Percentiles rank a stretch among this genome's conserved stretches.
Conservation (phyloP, 345 rosid genomes). For the Trapa incisa region DNA sequence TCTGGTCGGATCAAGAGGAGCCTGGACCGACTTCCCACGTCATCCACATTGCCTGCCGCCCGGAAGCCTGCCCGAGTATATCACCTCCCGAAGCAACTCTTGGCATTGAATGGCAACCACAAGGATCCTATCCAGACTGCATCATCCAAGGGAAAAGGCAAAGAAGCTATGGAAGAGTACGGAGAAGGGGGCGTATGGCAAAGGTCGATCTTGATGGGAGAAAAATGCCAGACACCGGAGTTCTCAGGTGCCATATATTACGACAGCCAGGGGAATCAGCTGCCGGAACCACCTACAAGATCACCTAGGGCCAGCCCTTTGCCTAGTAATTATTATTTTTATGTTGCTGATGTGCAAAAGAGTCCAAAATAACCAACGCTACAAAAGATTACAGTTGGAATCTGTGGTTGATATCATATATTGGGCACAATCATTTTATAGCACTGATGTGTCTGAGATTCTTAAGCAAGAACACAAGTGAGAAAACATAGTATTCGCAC, state of each 20-base stretch:
- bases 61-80: constrained; percentile 5
- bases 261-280: constrained; percentile 22
- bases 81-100: constrained; percentile 8
- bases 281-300: constrained; percentile 17
- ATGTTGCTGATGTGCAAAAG: background rate
- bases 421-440: too few species aligned
- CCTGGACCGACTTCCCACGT: background rate
- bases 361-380: background rate
- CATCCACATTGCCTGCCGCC: constrained; percentile 2
- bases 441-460: too few species aligned
- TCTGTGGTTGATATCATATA: too few species aligned
- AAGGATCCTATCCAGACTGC: background rate
- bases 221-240: constrained; percentile 33
- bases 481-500: too few species aligned
- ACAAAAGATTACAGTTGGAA: too few species aligned
- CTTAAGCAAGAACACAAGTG: too few species aligned
- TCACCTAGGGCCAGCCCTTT: constrained; percentile 31
- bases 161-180: constrained; percentile 10
- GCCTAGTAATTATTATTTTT: constrained; percentile 8
- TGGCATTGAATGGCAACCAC: constrained; percentile 1
- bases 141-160: background rate
- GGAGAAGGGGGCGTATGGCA: constrained; percentile 42
- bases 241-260: constrained; percentile 36
- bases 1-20: constrained; percentile 3
- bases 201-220: constrained; percentile 34